Conservation (phyloP, 2,329 filamentous ascomycete genomes). For the Nigrospora osmanthi region DNA sequence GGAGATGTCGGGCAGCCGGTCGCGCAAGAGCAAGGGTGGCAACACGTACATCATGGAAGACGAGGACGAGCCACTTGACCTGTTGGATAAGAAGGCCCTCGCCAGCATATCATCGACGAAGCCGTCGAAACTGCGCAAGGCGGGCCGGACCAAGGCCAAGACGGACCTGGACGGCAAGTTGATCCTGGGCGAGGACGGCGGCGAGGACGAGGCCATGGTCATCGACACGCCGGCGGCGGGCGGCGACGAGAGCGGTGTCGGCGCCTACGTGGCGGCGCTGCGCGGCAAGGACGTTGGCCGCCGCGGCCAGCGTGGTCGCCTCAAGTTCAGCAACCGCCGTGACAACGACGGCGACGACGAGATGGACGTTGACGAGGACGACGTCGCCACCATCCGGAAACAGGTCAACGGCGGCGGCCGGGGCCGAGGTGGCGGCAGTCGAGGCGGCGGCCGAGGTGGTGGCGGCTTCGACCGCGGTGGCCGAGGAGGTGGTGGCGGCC, state of each 20-base stretch:
- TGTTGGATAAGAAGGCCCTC: conserved; percentile 81
- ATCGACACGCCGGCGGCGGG: conserved; percentile 42
- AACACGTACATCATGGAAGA: conserved; percentile 88
- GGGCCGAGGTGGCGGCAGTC: neutral
- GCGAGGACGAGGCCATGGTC: conserved; percentile 51
- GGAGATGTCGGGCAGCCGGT: conserved; percentile 38
- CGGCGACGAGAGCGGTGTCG: conserved; percentile 46
- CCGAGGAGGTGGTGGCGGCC: neutral
- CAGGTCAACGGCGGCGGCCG: conserved; percentile 25
- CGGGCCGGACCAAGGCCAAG: conserved; percentile 52
- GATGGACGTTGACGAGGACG: conserved; percentile 38
- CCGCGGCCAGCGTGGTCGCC: conserved; percentile 57
- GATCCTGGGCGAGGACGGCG: conserved; percentile 57
- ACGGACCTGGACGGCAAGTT: conserved; percentile 74
- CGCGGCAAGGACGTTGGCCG: conserved; percentile 58
- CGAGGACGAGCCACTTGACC: conserved; percentile 88
- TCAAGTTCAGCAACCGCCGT: conserved; percentile 64
- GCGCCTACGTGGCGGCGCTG: conserved; percentile 63
- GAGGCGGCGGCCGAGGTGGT: neutral
- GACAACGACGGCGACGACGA: conserved; percentile 33
- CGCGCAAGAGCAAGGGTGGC: conserved; percentile 42
- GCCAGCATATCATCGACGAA: conserved; percentile 91
- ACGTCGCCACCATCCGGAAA: conserved; percentile 42
- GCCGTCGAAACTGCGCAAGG: conserved; percentile 57
- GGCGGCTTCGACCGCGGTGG: neutral